phyloP scores from a whole-genome alignment of 1,139 yeast species.

The Hanseniaspora uvarum region DNA sequence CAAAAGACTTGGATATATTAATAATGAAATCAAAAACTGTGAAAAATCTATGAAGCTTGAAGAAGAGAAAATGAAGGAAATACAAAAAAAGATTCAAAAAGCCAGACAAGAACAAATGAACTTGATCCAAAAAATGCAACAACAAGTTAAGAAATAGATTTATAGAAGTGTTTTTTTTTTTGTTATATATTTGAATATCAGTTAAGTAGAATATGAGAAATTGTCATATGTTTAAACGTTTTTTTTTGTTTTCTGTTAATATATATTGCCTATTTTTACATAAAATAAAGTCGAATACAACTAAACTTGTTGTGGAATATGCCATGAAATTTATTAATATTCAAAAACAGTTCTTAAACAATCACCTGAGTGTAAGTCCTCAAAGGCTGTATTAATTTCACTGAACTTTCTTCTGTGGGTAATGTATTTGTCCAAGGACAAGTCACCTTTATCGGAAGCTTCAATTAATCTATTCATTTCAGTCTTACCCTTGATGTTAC shows the following conservation, averaged over 20 bases:
- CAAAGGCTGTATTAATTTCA: conserved; percentile 79
- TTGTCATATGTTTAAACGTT: not conserved
- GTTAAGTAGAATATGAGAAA: not conserved
- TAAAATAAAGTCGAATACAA: not conserved
- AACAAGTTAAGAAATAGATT: conserved; percentile 11
- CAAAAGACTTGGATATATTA: conserved; percentile 80
- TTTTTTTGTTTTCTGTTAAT: not conserved
- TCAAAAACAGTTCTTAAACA: conserved; percentile 86
- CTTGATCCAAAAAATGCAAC: conserved; percentile 13
- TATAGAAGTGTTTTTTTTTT: not conserved
- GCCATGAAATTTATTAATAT: no score
- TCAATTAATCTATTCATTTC: conserved; percentile 87
- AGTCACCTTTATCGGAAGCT: conserved; percentile 68
- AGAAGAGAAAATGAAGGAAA: conserved; percentile 48
- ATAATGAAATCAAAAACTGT: conserved; percentile 60
- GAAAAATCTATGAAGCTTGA: conserved; percentile 47
- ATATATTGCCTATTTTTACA: not conserved
- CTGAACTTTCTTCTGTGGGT: conserved; percentile 76
- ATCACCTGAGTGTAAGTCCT: conserved; percentile 87
- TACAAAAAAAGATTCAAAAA: conserved; percentile 20
- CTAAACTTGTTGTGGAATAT: no score
- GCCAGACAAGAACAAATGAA: conserved; percentile 14
- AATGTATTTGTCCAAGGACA: conserved; percentile 89
- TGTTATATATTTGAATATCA: not conserved
- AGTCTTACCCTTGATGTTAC: conserved; percentile 95